A percentile compares a stretch with the other conserved stretches of the same genome.
These are phyloP conservation scores for Gardenia jasminoides DNA, from an alignment of 257 asterid genomes.

Conservation along the genomic window DNA sequence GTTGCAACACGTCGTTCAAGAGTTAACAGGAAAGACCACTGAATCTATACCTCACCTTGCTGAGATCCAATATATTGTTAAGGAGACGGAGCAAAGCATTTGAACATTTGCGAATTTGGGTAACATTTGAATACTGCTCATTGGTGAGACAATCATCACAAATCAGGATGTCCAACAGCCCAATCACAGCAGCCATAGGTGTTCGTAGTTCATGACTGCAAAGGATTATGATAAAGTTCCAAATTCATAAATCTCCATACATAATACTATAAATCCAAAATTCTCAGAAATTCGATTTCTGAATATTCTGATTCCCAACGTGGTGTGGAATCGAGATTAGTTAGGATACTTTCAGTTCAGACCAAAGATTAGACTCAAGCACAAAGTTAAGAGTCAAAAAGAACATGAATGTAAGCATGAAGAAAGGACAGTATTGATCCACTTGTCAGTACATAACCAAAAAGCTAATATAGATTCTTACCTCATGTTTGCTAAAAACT, in stretches of 20 bases:
- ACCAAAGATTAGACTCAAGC: neutral
- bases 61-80: constrained; percentile 89
- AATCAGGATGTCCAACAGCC: constrained; percentile 83
- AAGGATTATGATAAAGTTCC: constrained; percentile 8
- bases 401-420: neutral
- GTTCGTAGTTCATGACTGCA: constrained; percentile 90
- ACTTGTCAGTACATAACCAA: neutral
- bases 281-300: neutral
- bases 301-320: neutral
- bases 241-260: neutral
- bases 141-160: constrained; percentile 72
- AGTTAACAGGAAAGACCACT: neutral
- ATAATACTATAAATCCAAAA: neutral
- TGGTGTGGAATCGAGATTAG: neutral
- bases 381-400: neutral
- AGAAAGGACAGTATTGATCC: neutral
- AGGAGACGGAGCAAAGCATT: constrained; percentile 82
- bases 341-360: neutral
- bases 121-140: constrained; percentile 72
- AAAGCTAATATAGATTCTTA: constrained; percentile 9
- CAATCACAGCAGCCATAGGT: constrained; percentile 99
- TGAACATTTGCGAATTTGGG: constrained; percentile 93
- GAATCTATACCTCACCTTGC: constrained; percentile 58
- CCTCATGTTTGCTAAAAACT: constrained; percentile 98
- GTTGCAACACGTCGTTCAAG: neutral